phyloP scores from a whole-genome alignment of 805 yeast genomes.

The Metschnikowia dekortorum region DNA sequence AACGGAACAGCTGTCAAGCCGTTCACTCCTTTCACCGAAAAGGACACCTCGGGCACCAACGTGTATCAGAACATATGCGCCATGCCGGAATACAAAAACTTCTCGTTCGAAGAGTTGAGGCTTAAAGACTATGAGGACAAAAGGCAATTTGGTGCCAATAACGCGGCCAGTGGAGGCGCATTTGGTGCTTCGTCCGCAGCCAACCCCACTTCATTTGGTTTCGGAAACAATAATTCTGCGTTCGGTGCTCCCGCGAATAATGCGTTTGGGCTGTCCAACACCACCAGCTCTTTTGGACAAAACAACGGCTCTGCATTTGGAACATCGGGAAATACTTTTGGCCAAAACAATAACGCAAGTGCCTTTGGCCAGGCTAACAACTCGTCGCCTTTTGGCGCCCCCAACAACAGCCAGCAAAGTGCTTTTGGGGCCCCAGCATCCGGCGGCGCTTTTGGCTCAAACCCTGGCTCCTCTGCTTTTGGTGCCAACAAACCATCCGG shows the following conservation, averaged over 20 bases:
- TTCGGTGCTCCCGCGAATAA: conserved; percentile 26
- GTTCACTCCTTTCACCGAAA: conserved; percentile 65
- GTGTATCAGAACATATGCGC: conserved; percentile 70
- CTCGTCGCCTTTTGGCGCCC: conserved; percentile 13
- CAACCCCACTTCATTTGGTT: conserved; percentile 8
- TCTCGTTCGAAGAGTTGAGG: conserved; percentile 84
- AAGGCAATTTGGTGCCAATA: conserved; percentile 53
- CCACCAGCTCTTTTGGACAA: conserved; percentile 27
- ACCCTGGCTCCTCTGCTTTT: conserved; percentile 6
- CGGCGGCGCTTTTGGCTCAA: conserved; percentile 11
- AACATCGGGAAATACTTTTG: conserved; percentile 7
- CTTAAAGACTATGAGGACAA: conserved; percentile 79
- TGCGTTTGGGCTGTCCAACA: conserved; percentile 33
- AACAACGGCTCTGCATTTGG: conserved; percentile 1
- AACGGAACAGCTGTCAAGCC: conserved; percentile 73
- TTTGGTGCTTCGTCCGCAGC: conserved; percentile 16
- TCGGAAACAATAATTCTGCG: conserved; percentile 8
- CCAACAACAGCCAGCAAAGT: conserved; percentile 7
- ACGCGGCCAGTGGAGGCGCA: conserved; percentile 21
- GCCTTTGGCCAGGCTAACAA: conserved; percentile 14
- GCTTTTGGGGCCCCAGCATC: background rate
- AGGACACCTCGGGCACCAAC: conserved; percentile 56
- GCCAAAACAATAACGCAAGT: conserved; percentile 26
- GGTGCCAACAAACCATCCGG: conserved; percentile 18
- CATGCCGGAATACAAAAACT: conserved; percentile 87